Conservation (phyloP, 306 rosid species). For the Sindora glabra region DNA sequence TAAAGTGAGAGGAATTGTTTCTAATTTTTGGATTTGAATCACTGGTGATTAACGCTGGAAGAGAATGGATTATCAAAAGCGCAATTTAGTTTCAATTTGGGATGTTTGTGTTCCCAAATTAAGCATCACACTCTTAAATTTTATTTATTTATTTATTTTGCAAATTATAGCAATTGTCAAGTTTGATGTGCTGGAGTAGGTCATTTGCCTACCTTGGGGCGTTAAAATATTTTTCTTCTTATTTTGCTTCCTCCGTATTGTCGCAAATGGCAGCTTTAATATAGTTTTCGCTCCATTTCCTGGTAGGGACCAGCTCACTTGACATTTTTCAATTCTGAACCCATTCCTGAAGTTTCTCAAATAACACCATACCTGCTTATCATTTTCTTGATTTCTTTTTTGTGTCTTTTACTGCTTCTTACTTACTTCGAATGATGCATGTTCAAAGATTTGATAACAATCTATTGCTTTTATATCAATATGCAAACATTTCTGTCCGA, state of each 20-base stretch:
- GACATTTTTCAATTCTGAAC: too few species aligned
- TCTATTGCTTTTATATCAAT: too few species aligned
- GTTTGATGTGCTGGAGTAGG: not conserved
- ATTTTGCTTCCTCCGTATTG: not conserved
- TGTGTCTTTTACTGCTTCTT: too few species aligned
- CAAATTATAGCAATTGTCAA: not conserved
- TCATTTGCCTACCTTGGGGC: not conserved
- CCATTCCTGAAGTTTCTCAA: too few species aligned
- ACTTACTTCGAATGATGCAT: too few species aligned
- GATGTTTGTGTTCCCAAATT: too few species aligned
- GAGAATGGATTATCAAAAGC: not conserved
- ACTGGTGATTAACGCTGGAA: not conserved
- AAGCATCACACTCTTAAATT: too few species aligned
- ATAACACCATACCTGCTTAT: too few species aligned
- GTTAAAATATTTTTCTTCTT: not conserved
- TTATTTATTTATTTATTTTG: too few species aligned
- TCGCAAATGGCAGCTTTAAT: not conserved
- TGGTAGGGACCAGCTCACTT: not conserved
- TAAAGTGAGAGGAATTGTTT: not conserved
- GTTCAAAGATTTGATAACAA: not conserved
- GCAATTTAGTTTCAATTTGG: not conserved
- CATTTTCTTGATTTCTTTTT: too few species aligned
- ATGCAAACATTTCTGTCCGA: not conserved
- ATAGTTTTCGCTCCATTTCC: not conserved
- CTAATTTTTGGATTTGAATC: not conserved